A percentile compares a stretch with the other conserved stretches of the same genome.
Evolutionary conservation across 176 grass and related monocot genomes (phyloP).

Genomic region (maize (Zea mays)): DNA sequence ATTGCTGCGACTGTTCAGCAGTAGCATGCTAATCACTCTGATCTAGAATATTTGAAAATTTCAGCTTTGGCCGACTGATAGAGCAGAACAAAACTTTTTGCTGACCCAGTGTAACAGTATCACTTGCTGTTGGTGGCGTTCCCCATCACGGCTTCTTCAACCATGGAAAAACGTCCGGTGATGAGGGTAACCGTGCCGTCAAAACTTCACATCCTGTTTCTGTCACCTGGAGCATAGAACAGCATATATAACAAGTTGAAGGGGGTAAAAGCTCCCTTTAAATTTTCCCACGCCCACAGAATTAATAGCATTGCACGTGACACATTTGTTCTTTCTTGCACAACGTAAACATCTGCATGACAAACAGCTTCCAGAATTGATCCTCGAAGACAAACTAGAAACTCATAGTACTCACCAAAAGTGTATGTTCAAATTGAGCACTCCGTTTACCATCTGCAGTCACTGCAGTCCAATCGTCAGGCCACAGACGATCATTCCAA

Average conservation of each 20-base stretch:
- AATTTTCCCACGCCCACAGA: background rate
- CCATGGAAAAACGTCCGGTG: conserved; percentile 87
- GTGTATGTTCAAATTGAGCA: conserved; percentile 96
- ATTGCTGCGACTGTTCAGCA: background rate
- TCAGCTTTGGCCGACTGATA: background rate
- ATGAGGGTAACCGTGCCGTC: conserved; percentile 73
- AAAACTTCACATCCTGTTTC: conserved; percentile 87
- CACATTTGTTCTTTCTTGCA: background rate
- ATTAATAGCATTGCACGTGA: background rate
- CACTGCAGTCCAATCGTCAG: conserved; percentile 91
- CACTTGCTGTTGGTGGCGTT: background rate
- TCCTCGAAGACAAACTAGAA: background rate
- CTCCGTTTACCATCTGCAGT: conserved; percentile 96
- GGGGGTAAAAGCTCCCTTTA: background rate
- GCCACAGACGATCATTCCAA: conserved; percentile 89
- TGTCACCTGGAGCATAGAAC: conserved; percentile 61
- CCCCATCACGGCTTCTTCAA: conserved; percentile 62
- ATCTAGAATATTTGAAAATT: background rate
- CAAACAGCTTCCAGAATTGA: background rate
- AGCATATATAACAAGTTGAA: conserved; percentile 10
- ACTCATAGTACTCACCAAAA: conserved; percentile 71
- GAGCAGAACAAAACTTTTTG: background rate
- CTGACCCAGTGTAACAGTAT: background rate
- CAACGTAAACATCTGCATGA: background rate
- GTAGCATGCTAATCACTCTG: background rate